Evolutionary conservation across 2,329 filamentous ascomycete genomes (phyloP).

Genomic region (Phialocephala subalpina): DNA sequence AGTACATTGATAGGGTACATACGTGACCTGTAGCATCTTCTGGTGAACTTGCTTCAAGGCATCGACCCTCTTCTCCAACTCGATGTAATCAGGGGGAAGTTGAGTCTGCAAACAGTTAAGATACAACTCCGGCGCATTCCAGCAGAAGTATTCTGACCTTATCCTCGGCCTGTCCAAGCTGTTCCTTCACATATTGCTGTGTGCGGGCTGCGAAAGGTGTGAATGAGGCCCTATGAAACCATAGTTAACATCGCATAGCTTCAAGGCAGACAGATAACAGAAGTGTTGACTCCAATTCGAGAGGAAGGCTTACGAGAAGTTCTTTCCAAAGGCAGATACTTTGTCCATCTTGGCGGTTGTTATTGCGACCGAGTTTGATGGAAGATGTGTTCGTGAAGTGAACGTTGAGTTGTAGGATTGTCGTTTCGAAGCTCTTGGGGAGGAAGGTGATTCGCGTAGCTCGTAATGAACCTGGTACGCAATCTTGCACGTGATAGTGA

Average conservation of each 20-base stretch:
- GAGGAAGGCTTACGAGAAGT: slow-evolving; percentile 62
- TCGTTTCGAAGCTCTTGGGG: slow-evolving; percentile 15
- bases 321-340: slow-evolving; percentile 75
- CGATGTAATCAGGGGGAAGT: slow-evolving; percentile 95
- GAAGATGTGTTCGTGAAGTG: slow-evolving; percentile 14
- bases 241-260: slow-evolving; percentile 48
- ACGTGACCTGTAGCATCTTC: slow-evolving; percentile 97
- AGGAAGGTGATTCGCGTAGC: neutral
- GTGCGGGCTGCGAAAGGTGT: slow-evolving; percentile 93
- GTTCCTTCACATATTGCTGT: slow-evolving; percentile 97
- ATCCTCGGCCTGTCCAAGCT: slow-evolving; percentile 92
- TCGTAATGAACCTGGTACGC: neutral
- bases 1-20: slow-evolving; percentile 50
- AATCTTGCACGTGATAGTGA: slow-evolving; percentile 17
- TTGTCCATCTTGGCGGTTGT: slow-evolving; percentile 65
- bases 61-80: slow-evolving; percentile 98
- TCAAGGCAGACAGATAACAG: slow-evolving; percentile 27
- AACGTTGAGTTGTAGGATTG: slow-evolving; percentile 26
- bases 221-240: slow-evolving; percentile 77
- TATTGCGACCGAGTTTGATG: slow-evolving; percentile 24
- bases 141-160: slow-evolving; percentile 64
- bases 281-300: slow-evolving; percentile 17
- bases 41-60: slow-evolving; percentile 96
- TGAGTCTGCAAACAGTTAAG: slow-evolving; percentile 72
- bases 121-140: slow-evolving; percentile 12